Evolutionary conservation across 2,329 filamentous ascomycete genomes (phyloP).

Genomic region (Trichoderma sp.): DNA sequence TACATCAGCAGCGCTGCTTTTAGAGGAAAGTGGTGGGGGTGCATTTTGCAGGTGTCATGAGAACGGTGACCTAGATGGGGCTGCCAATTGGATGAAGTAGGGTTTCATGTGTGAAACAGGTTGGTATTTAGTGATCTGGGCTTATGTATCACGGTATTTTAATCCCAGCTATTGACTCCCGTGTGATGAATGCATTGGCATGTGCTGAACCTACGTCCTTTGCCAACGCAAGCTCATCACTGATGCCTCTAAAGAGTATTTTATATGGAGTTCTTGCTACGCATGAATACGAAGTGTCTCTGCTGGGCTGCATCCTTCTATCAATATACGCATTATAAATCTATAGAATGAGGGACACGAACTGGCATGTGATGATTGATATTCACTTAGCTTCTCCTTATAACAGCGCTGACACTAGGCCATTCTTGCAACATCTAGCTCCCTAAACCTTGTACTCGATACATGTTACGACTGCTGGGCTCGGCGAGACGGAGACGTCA

Average conservation of each 20-base stretch:
- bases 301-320: neutral
- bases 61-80: neutral
- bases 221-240: neutral
- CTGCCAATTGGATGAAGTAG: neutral
- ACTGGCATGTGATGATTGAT: conserved; percentile 14
- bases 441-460: neutral
- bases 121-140: neutral
- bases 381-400: neutral
- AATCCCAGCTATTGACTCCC: neutral
- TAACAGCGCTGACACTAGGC: conserved; percentile 14
- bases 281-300: neutral
- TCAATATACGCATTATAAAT: neutral
- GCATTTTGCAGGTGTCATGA: neutral
- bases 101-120: neutral
- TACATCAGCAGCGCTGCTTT: conserved; percentile 26
- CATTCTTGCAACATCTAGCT: neutral
- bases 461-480: neutral
- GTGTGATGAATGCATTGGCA: neutral
- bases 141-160: neutral
- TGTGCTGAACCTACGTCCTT: neutral
- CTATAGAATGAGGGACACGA: neutral
- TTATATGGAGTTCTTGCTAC: neutral
- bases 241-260: neutral
- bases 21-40: neutral
- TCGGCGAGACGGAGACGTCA: conserved; percentile 40